A percentile compares a stretch with the other conserved stretches of the same genome.
Conservation (phyloP, 345 rosid genomes). For the Brassica incana region DNA sequence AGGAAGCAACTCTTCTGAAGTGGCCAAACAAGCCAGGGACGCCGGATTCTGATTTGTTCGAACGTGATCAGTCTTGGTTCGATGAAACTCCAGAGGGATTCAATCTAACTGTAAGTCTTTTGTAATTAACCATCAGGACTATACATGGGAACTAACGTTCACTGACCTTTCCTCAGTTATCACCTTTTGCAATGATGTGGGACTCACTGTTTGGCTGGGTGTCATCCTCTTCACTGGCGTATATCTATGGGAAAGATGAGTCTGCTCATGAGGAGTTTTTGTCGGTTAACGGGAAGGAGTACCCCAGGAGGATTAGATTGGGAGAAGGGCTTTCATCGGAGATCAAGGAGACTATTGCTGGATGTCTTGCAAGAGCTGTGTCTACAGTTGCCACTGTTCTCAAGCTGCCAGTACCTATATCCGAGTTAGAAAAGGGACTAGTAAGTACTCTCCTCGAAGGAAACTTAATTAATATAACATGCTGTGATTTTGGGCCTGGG, state of each 20-base stretch:
- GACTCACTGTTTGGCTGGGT: conserved; percentile 83
- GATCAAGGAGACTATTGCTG: conserved; percentile 74
- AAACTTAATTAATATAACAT: background rate
- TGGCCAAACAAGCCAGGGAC: conserved; percentile 70
- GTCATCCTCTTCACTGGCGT: conserved; percentile 86
- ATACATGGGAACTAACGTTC: background rate
- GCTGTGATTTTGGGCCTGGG: too few relatives aligned
- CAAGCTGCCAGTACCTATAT: conserved; percentile 61
- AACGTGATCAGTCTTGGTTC: conserved; percentile 80
- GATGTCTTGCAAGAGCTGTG: conserved; percentile 76
- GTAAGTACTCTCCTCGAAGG: conserved; percentile 40
- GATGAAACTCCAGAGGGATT: conserved; percentile 86
- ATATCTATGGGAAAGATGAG: conserved; percentile 81
- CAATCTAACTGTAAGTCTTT: conserved; percentile 60
- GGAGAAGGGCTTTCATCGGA: conserved; percentile 75
- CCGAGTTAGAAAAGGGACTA: conserved; percentile 76
- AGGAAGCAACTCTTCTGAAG: conserved; percentile 50
- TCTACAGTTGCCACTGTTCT: conserved; percentile 74
- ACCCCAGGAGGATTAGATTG: conserved; percentile 54
- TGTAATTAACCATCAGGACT: conserved; percentile 3
- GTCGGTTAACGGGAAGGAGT: conserved; percentile 66
- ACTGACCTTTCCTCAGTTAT: conserved; percentile 50
- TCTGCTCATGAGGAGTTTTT: conserved; percentile 65
- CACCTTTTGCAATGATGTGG: conserved; percentile 90
- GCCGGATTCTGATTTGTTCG: conserved; percentile 56